Base-by-base conservation (phyloP, 495 filamentous ascomycete genomes). In the Neurospora sp. region DNA sequence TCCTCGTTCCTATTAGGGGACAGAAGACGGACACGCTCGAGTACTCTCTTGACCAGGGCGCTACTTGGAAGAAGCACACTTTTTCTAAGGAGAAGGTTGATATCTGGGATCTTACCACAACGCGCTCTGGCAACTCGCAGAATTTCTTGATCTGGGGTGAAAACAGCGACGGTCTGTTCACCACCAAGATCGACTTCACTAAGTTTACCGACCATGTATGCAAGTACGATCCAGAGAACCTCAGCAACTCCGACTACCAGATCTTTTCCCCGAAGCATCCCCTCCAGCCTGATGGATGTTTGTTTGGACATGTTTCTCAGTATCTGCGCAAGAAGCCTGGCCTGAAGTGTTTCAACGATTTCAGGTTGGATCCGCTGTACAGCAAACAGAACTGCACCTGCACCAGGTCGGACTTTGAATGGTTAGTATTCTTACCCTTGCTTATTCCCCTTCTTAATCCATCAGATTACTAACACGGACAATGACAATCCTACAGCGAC, bases 61-160 rank as follows among this genome's bases (percentile, higher is more conserved):
- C 85, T 13, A 89, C 81, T 7, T 99, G 96, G 95, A 76, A 83
- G 43, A 84, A 90, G 39, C 93, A 92, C 79, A 76, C 88, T 62
- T 98, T 99, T 80, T 83, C 88, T 9, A 87, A 93, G 0, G 82
- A 86, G 7, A 89, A 93, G 39, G 86, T 97, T 72, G 77, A 85
- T 10, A 86, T 98, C 69, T 81, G 84, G 37, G 91, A 94, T 76
- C 91, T 99, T 76, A 92, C 93, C 1, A 98, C 96, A 11, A 83
- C 97, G 24, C 94, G 94, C 4, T 94, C 91, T 21, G 96, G 97
- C 77, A 93, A 89, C 43, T 96, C 93, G 5, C 90, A 91, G 72
- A 94, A 93, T 71, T 98, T 99, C 81, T 77, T 98, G 21, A 85
- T 99, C 19, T 99, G 96, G 96, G 93, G 89, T 59, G 86, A 82